Evolutionary conservation across 305 asterid species (phyloP).

Genomic region (Fraxinus dipetala): DNA sequence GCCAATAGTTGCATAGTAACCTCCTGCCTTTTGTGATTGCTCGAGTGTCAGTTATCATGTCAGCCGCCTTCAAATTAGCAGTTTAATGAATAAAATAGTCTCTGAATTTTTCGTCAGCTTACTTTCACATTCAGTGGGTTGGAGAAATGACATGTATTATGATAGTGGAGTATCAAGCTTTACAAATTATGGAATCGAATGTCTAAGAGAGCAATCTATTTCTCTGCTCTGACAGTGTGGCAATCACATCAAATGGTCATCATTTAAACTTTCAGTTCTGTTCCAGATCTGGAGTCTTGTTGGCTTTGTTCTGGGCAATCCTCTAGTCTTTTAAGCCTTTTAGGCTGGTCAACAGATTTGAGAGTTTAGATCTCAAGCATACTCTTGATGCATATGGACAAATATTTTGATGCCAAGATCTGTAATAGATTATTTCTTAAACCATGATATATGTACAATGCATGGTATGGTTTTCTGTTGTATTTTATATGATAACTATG

Average conservation of each 20-base stretch:
- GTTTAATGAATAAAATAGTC: not conserved
- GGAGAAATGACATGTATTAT: not conserved
- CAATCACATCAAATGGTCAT: not conserved
- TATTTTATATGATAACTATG: not conserved
- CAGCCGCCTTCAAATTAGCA: not conserved
- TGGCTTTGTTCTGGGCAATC: not conserved
- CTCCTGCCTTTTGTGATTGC: not conserved
- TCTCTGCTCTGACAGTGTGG: not conserved
- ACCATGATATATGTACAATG: not conserved
- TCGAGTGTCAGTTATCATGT: not conserved
- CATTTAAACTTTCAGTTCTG: not conserved
- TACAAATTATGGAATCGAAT: not conserved
- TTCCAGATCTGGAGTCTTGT: not conserved
- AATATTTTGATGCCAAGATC: not conserved
- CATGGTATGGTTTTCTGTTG: not conserved
- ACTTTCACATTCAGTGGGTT: not conserved
- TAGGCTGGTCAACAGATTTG: not conserved
- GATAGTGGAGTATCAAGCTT: not conserved
- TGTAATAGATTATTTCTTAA: not conserved
- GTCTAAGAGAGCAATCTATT: not conserved
- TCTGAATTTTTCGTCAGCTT: not conserved
- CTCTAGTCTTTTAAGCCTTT: not conserved
- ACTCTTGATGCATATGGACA: not conserved
- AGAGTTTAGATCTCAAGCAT: not conserved
- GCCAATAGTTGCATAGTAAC: not conserved